Conservation (phyloP, 768 basidiomycete genomes). For the Leccinum fibrillosum region DNA sequence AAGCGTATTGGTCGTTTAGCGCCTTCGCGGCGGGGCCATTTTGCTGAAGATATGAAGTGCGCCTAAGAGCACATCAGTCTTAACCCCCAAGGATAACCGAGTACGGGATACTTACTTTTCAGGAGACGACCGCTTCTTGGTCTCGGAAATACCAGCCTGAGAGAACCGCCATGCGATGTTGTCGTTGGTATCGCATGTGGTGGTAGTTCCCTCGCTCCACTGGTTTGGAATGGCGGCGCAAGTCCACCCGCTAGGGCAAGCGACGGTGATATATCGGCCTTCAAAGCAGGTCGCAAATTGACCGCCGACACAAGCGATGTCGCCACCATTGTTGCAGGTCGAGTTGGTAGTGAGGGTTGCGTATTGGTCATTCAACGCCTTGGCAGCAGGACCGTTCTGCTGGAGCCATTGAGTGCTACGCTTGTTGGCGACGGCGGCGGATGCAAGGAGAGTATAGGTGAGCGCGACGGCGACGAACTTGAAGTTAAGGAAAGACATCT, state of each 20-base stretch:
- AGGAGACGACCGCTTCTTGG: slow-evolving; percentile 5
- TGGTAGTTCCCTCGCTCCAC: slow-evolving; percentile 19
- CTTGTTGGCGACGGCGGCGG: slow-evolving; percentile 17
- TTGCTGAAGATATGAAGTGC: slow-evolving; percentile 19
- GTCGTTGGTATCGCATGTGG: slow-evolving; percentile 14
- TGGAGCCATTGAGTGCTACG: slow-evolving; percentile 21
- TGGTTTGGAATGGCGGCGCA: slow-evolving; percentile 26
- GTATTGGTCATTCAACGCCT: slow-evolving; percentile 24
- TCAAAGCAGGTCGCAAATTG: slow-evolving; percentile 15
- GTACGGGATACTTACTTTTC: background rate
- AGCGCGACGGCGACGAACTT: slow-evolving; percentile 11
- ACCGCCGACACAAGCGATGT: slow-evolving; percentile 16
- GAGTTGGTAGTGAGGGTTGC: slow-evolving; percentile 11
- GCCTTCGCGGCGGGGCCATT: slow-evolving; percentile 24
- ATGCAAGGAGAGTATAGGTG: slow-evolving; percentile 15
- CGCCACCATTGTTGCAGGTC: slow-evolving; percentile 15
- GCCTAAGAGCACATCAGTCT: slow-evolving; percentile 6
- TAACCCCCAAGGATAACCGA: background rate
- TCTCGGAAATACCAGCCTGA: slow-evolving; percentile 13
- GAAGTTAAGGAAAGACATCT: slow-evolving; percentile 18
- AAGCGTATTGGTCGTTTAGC: slow-evolving; percentile 21
- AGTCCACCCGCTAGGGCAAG: slow-evolving; percentile 15
- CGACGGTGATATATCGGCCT: slow-evolving; percentile 7
- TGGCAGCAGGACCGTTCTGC: slow-evolving; percentile 24
- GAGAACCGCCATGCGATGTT: slow-evolving; percentile 10